Conservation (phyloP, 306 rosid species). For the Benincasa hispida region DNA sequence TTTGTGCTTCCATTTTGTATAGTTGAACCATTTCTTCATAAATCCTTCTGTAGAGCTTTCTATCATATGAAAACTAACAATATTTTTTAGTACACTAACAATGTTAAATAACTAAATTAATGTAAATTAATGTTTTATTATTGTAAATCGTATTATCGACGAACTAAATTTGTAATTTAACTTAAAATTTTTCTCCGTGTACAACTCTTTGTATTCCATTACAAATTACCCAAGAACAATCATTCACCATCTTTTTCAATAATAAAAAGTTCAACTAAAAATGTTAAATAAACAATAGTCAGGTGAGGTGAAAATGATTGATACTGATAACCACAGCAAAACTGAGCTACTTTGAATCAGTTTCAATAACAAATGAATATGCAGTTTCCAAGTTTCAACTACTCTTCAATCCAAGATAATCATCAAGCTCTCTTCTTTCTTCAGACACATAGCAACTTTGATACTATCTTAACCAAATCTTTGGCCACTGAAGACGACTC, state of each 20-base stretch:
- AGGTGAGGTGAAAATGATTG: not conserved
- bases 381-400: not conserved
- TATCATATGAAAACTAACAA: not conserved
- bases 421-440: not conserved
- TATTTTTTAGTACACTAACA: too few species aligned
- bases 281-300: not conserved
- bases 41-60: not conserved
- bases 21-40: not conserved
- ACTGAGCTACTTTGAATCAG: not conserved
- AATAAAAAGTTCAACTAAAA: not conserved
- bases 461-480: not conserved
- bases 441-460: not conserved
- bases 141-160: too few species aligned
- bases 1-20: not conserved
- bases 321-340: not conserved
- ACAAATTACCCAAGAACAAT: not conserved
- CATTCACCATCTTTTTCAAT: not conserved
- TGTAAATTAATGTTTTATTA: too few species aligned
- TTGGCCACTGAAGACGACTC: not conserved
- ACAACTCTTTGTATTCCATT: not conserved
- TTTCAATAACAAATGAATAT: not conserved
- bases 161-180: too few species aligned
- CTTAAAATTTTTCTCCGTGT: not conserved
- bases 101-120: too few species aligned
- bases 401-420: not conserved